These are phyloP conservation scores for Exophiala aquamarina DNA, from an alignment of 2,329 filamentous ascomycete genomes.

Conservation along the genomic window DNA sequence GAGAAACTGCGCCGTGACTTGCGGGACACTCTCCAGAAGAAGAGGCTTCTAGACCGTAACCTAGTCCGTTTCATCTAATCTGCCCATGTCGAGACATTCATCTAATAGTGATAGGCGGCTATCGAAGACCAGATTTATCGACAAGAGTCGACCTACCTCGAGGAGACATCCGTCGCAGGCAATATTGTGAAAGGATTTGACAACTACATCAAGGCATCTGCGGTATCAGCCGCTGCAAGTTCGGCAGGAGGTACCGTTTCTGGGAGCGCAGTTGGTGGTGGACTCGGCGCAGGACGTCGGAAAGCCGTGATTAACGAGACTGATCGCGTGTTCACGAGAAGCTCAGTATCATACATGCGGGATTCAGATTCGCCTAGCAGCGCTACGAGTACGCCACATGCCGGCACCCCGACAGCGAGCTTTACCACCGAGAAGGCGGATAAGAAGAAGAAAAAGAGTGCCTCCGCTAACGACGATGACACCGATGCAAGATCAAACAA, in stretches of 20 bases:
- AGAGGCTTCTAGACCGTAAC: slow-evolving; percentile 61
- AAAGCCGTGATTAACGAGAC: slow-evolving; percentile 46
- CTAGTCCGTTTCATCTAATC: slow-evolving; percentile 45
- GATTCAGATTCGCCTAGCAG: slow-evolving; percentile 33
- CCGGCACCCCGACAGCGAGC: slow-evolving; percentile 43
- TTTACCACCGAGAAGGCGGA: slow-evolving; percentile 41
- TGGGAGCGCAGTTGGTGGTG: slow-evolving; percentile 32
- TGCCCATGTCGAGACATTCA: neutral
- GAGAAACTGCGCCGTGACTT: slow-evolving; percentile 69
- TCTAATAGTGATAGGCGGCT: slow-evolving; percentile 44
- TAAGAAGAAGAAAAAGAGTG: slow-evolving; percentile 41
- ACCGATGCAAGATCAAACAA: slow-evolving; percentile 27
- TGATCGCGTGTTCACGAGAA: slow-evolving; percentile 50
- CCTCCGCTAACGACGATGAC: slow-evolving; percentile 36
- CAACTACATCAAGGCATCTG: slow-evolving; percentile 90
- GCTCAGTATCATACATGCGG: slow-evolving; percentile 48
- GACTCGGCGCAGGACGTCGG: slow-evolving; percentile 36
- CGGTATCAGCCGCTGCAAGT: slow-evolving; percentile 40
- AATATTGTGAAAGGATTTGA: slow-evolving; percentile 99
- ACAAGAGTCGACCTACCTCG: slow-evolving; percentile 84
- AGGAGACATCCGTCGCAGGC: slow-evolving; percentile 77
- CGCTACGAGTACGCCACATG: slow-evolving; percentile 47
- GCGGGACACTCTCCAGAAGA: slow-evolving; percentile 65
- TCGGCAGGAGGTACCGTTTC: slow-evolving; percentile 54
- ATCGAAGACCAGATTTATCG: slow-evolving; percentile 81